Evolutionary conservation across 2,329 filamentous ascomycete genomes (phyloP), one percentile per base, ranked within the genome.

Genomic region (Trichophyton mentagrophytes): DNA sequence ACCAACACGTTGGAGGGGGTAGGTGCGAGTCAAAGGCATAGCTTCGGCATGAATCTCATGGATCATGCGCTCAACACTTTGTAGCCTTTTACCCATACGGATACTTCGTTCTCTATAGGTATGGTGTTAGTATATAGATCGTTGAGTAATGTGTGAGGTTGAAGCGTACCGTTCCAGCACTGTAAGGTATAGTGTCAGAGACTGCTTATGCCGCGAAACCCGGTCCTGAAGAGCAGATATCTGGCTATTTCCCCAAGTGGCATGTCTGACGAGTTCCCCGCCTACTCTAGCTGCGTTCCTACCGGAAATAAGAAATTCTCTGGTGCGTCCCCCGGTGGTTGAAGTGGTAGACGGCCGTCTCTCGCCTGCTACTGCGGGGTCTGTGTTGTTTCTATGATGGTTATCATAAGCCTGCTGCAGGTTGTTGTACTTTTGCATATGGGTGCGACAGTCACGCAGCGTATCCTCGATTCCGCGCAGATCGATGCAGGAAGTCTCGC

Each of bases 141-240:
- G 13, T 6, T 6, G 3, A 3, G 6, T 30, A 44, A 25, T 15
- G 15, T 53, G n/a, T 53, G 13, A 13, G 6, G 49, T 53, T 53
- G 22, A 11, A 53, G 27, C 62, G 8, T 56, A 64, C 64, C 62
- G 61, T 53, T 64, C 59, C 9, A 65, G 57, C 17, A 65, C 62
- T 30, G 63, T 61, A 17, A 65, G 61, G 38, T 65, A 65, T 1
- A 65, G 62, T 0, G 42, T 38, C 27, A 63, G 44, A 9, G 64
- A 62, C 40, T 63, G 64, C 27, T 63, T 58, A 51, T 65, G 64
- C 3, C 59, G 61, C 9, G 61, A 40, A 56, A 65, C 49, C 30
- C 60, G 64, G 15, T 60, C 59, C 38, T 63, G 60, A n/a, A 65
- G 57, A 20, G 61, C 42, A 17, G 58, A 42, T 25, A 64, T 25